phyloP scores from a whole-genome alignment of 192 early-diverging fungal genomes.

The Coemansia sp. region DNA sequence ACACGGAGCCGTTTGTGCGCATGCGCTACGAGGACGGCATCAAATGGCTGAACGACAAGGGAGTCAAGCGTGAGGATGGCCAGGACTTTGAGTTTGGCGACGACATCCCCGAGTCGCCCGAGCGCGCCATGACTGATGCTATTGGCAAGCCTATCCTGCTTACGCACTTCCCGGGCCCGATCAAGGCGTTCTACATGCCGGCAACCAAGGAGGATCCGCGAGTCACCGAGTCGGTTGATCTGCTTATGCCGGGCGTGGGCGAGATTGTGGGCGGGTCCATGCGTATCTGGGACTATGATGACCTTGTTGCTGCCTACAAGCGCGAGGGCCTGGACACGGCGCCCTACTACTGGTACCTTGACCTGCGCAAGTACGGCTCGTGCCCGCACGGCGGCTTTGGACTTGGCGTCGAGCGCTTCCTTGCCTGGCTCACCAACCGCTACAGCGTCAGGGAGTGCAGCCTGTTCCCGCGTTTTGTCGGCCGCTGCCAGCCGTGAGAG shows the following conservation, averaged over 20 bases:
- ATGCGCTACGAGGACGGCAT: constrained; percentile 98
- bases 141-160: constrained; percentile 93
- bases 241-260: constrained; percentile 96
- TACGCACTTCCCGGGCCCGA: constrained; percentile 92
- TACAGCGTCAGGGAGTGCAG: constrained; percentile 84
- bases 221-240: constrained; percentile 94
- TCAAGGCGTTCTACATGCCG: constrained; percentile 99
- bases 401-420: constrained; percentile 92
- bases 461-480: constrained; percentile 90
- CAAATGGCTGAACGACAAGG: constrained; percentile 83
- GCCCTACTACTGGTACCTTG: constrained; percentile 99
- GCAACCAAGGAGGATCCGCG: constrained; percentile 70
- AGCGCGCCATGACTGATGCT: constrained; percentile 98
- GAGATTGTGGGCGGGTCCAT: constrained; percentile 99
- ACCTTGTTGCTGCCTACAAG: constrained; percentile 75
- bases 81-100: constrained; percentile 93
- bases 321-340: constrained; percentile 87
- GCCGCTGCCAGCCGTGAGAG: constrained; percentile 74
- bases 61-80: constrained; percentile 87
- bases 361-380: constrained; percentile 98
- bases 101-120: constrained; percentile 97
- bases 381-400: constrained; percentile 97
- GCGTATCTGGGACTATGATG: constrained; percentile 83
- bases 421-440: constrained; percentile 94
- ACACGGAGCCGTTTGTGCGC: constrained; percentile 77